Percentiles rank a stretch among this genome's conserved stretches.
phyloP scores from a whole-genome alignment of 352 stramenopile genomes.

The Thraustotheca clavata region DNA sequence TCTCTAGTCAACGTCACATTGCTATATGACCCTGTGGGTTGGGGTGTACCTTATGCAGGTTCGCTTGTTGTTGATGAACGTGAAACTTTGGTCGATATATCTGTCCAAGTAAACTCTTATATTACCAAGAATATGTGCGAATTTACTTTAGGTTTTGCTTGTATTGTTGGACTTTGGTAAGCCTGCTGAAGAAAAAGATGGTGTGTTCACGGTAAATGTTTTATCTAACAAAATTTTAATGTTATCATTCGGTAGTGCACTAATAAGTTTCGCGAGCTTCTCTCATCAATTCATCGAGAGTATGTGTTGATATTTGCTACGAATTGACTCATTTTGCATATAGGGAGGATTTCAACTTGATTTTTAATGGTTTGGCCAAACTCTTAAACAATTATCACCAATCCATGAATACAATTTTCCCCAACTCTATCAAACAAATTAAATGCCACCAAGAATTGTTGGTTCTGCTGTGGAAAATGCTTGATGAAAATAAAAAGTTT shows the following conservation, averaged over 20 bases:
- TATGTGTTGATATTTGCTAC: constrained; percentile 4
- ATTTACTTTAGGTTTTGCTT: constrained; percentile 91
- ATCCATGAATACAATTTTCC: constrained; percentile 89
- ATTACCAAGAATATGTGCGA: too few relatives aligned
- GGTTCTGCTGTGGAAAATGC: constrained; percentile 96
- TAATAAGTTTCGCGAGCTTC: constrained; percentile 63
- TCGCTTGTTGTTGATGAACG: constrained; percentile 86
- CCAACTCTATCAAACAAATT: constrained; percentile 90
- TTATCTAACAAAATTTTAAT: background rate
- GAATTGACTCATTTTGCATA: background rate
- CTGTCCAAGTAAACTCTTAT: constrained; percentile 22
- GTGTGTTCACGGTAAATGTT: background rate
- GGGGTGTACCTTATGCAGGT: constrained; percentile 81
- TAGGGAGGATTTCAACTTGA: constrained; percentile 81
- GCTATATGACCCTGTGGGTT: constrained; percentile 89
- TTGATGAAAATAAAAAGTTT: constrained; percentile 96
- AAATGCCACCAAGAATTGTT: constrained; percentile 97
- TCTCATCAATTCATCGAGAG: constrained; percentile 56
- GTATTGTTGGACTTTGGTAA: constrained; percentile 91
- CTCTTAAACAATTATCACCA: constrained; percentile 97
- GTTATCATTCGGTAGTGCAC: background rate
- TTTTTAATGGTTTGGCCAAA: constrained; percentile 91
- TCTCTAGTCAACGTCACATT: constrained; percentile 94
- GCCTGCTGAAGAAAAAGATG: constrained; percentile 28
- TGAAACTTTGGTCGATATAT: constrained; percentile 86